Evolutionary conservation across 345 rosid genomes (phyloP).

Genomic region (Cochlearia excelsa): DNA sequence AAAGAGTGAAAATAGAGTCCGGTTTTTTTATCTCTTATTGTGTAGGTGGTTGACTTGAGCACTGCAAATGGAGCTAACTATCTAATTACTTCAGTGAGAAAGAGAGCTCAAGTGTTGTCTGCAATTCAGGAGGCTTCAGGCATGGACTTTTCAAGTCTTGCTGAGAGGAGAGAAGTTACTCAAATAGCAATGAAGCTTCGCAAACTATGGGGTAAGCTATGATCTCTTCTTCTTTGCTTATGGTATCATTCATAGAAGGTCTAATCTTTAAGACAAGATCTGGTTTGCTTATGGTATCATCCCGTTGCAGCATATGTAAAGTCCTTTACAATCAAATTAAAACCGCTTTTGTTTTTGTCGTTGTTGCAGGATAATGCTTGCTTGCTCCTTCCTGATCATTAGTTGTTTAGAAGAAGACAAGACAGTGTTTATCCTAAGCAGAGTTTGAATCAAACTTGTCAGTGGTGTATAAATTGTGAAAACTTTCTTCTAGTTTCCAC

Average conservation of each 20-base stretch:
- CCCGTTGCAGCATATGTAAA: constrained; percentile 3
- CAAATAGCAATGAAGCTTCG: constrained; percentile 68
- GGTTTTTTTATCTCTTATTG: constrained; percentile 17
- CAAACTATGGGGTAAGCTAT: constrained; percentile 73
- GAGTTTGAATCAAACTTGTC: not conserved
- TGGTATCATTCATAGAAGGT: constrained; percentile 4
- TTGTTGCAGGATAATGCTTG: constrained; percentile 17
- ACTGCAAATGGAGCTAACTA: constrained; percentile 64
- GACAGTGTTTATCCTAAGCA: not conserved
- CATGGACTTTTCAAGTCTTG: constrained; percentile 60
- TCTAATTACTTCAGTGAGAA: constrained; percentile 55
- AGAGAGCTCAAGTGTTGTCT: constrained; percentile 58
- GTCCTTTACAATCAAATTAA: not conserved
- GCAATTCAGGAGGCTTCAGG: constrained; percentile 72
- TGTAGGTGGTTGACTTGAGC: constrained; percentile 71
- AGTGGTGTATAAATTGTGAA: not conserved
- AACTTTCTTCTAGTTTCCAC: not conserved
- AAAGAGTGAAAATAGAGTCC: not conserved
- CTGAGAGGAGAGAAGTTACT: constrained; percentile 60
- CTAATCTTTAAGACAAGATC: too few species aligned
- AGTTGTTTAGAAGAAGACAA: constrained; percentile 20
- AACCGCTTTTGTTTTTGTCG: not conserved
- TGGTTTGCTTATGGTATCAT: not conserved
- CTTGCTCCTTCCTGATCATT: constrained; percentile 11
- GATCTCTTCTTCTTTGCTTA: constrained; percentile 2